phyloP scores from a whole-genome alignment of 495 filamentous ascomycete genomes.

The Penicillium argentinense region DNA sequence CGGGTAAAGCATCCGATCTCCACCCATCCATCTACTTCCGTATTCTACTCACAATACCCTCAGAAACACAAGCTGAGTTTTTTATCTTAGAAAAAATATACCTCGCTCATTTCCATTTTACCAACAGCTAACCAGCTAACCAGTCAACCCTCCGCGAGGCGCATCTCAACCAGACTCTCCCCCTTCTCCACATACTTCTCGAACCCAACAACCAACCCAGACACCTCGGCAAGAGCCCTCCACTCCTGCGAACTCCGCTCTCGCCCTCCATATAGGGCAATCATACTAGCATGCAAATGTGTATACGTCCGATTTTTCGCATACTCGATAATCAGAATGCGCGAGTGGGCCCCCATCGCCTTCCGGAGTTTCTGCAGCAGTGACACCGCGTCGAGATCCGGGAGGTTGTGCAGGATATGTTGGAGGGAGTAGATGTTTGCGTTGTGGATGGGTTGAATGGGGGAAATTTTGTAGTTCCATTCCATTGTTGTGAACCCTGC shows the following conservation, averaged over 20 bases:
- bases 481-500: too few relatives aligned
- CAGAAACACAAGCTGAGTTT: too few relatives aligned
- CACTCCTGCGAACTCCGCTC: constrained; percentile 35
- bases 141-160: constrained; percentile 22
- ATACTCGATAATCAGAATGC: constrained; percentile 46
- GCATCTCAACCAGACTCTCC: constrained; percentile 44
- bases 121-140: too few relatives aligned
- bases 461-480: constrained; percentile 37
- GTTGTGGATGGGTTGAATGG: constrained; percentile 34
- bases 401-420: constrained; percentile 46
- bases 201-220: constrained; percentile 34
- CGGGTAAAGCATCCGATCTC: too few relatives aligned
- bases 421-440: constrained; percentile 45
- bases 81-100: too few relatives aligned
- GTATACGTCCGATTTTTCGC: constrained; percentile 34
- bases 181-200: constrained; percentile 32
- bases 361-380: constrained; percentile 39
- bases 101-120: too few relatives aligned
- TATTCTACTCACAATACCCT: too few relatives aligned
- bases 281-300: constrained; percentile 38
- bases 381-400: constrained; percentile 36
- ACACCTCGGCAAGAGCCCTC: constrained; percentile 31
- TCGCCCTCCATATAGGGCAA: constrained; percentile 34
- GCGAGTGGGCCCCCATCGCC: constrained; percentile 48
- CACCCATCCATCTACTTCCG: too few relatives aligned